Base-by-base conservation (phyloP, 805 yeast genomes). In the Grigorovia jiainica region DNA sequence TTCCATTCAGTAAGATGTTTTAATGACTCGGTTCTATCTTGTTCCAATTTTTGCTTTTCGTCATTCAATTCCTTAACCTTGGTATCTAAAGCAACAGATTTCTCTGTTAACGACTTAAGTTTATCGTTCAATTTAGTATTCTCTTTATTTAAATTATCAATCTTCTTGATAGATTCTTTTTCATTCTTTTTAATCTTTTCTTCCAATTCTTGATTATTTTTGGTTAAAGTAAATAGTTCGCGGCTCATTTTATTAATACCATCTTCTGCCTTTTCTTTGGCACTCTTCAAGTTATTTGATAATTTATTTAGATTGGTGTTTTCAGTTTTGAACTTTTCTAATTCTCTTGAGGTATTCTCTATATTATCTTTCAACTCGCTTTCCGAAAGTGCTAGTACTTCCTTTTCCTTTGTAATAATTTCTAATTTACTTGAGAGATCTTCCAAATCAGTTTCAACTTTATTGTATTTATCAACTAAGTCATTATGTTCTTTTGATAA, bases 241-340 rank as follows among this genome's bases (percentile, higher is more conserved):
- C 90, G 68, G 42, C 81, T 82, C 95, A 89, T 84, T 51, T 87
- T 87, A 56, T 87, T 87, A 40, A 89, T 80, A 4, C 95, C 97
- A 45, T 77, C 80, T 53, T 89, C 96, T 1, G 90, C 83, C 48
- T 74, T 79, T 20, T 69, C 68, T 50, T 77, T 81, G 10, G 71
- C 73, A 1, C 33, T 47, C 1, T 47, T 47, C 5, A 58, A 39
- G 1, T 46, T 54, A 5, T 54, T 50, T 3, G 68, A 46, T 10
- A 60, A 59, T 2, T 47, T 47, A 15, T 52, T 55, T 20, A 65
- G 39, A 9, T 40, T 40, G 8, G 50, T 41, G 5, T 63, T 43
- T n/a, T 49, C 54, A 5, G 53, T 42, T 2, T 44, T 37, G 1
- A 48, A 29, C 16, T 57, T 44, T 2, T 40, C 43, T 3, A 54